Evolutionary conservation across 164 flowering plant species (phyloP), one percentile per base, ranked within the genome.

Genomic region (Houttuynia cordata): DNA sequence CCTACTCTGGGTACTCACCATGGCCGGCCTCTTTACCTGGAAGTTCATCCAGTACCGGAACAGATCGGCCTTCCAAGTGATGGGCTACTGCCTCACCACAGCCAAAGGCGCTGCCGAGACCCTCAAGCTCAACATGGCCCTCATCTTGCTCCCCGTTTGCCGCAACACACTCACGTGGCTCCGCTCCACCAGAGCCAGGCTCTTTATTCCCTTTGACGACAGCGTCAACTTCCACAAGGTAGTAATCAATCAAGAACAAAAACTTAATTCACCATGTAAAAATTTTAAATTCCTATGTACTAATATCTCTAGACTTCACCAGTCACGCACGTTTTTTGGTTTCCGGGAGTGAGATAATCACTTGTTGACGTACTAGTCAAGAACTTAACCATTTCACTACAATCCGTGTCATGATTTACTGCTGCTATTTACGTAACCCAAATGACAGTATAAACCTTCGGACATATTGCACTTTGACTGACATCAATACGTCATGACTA

Each of bases 51-150:
- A 93, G 54, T 93, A 93, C 74, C 70, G 74, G 64, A 69, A 78
- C 20, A 78, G 39, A 62, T 80, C 81, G 0, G 91, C 87, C n/a
- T 90, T 87, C 73, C 74, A 80, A 1, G 82, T 85, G 41, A 86
- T 88, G 99, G 96, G 99, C 9, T 80, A 87, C 52, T 93, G 99
- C 71, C 67, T 90, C 63, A 13, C 82, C 19, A 81, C 84, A 0
- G 96, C 99, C 51, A 93, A 93, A 69, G 99, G 99, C 6, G 99
- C 99, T 12, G 99, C 96, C 0, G 99, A 93, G 79, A 93, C 96
- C 10, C 76, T 93, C 0, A 93, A 93, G 78, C 76, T 93, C 59
- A 93, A 93, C 80, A 93, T 88, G 99, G 97, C 99, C 59, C 80
- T 93, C 47, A 67, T 93, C 52, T 79, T 93, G 40, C 53, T 90